These are phyloP conservation scores for Candida sp. DNA, from an alignment of 1,139 yeast genomes.

Conservation along the genomic window DNA sequence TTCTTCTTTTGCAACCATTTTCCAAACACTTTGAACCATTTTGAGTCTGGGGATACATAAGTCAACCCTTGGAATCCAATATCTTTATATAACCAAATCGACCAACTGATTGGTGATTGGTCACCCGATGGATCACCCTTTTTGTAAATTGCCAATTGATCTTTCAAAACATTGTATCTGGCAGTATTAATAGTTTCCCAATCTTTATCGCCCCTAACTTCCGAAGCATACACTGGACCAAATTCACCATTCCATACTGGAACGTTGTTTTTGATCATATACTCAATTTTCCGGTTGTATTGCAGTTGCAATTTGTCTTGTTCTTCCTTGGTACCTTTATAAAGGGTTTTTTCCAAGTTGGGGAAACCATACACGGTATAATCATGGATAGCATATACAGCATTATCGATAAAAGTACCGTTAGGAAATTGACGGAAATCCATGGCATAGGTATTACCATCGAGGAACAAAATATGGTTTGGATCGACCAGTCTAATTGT, in stretches of 20 bases:
- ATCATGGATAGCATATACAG: constrained; percentile 47
- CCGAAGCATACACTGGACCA: constrained; percentile 46
- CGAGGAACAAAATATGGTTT: constrained; percentile 42
- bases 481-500: constrained; percentile 38
- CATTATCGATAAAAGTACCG: constrained; percentile 26
- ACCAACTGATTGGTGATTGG: constrained; percentile 40
- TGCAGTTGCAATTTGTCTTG: constrained; percentile 25
- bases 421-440: constrained; percentile 43
- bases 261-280: constrained; percentile 31
- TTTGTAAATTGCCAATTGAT: constrained; percentile 38
- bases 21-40: constrained; percentile 37
- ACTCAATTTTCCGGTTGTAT: constrained; percentile 38
- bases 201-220: constrained; percentile 34
- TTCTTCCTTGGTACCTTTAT: constrained; percentile 28
- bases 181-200: constrained; percentile 30
- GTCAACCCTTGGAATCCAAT: constrained; percentile 47
- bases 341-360: constrained; percentile 22
- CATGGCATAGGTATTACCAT: constrained; percentile 46
- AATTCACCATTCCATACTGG: constrained; percentile 54
- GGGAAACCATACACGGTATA: constrained; percentile 42
- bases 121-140: constrained; percentile 45
- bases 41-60: constrained; percentile 38
- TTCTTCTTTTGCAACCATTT: constrained; percentile 37
- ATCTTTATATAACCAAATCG: constrained; percentile 51
- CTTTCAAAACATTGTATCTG: constrained; percentile 37